These are phyloP conservation scores for Entomortierella lignicola DNA, from an alignment of 192 early-diverging fungal species.

Conservation along the genomic window DNA sequence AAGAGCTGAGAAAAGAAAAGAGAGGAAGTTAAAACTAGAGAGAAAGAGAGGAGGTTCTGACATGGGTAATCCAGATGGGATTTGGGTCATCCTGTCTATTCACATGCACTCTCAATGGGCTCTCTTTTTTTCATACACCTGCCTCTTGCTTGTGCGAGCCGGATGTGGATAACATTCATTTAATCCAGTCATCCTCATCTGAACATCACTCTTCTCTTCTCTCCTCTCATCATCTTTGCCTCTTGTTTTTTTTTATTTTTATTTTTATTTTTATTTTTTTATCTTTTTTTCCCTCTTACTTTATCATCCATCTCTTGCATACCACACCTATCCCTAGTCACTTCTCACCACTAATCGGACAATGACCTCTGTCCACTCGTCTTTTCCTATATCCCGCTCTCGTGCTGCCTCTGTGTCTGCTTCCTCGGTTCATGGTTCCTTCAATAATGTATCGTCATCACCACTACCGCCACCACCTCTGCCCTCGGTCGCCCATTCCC, in stretches of 20 bases:
- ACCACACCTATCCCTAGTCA: neutral
- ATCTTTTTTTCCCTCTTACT: neutral
- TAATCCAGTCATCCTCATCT: neutral
- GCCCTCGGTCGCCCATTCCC: slow-evolving; percentile 19
- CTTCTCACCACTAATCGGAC: neutral
- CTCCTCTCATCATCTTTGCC: neutral
- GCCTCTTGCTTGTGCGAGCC: neutral
- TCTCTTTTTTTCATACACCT: neutral
- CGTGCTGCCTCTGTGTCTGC: slow-evolving; percentile 35
- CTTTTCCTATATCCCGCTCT: slow-evolving; percentile 22
- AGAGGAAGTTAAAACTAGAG: no score
- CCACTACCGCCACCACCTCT: neutral
- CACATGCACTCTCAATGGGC: no score
- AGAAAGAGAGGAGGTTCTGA: no score
- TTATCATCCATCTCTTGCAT: neutral
- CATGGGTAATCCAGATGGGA: no score
- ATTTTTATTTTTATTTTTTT: neutral
- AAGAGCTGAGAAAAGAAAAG: no score
- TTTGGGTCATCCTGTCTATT: no score
- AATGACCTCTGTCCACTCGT: slow-evolving; percentile 1
- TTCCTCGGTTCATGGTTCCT: slow-evolving; percentile 3
- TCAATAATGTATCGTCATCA: neutral
- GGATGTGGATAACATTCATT: neutral
- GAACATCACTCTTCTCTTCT: neutral
- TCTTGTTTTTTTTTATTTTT: neutral